These are phyloP conservation scores for Rhamnella rubrinervis DNA, from an alignment of 331 rosid species.

Conservation along the genomic window DNA sequence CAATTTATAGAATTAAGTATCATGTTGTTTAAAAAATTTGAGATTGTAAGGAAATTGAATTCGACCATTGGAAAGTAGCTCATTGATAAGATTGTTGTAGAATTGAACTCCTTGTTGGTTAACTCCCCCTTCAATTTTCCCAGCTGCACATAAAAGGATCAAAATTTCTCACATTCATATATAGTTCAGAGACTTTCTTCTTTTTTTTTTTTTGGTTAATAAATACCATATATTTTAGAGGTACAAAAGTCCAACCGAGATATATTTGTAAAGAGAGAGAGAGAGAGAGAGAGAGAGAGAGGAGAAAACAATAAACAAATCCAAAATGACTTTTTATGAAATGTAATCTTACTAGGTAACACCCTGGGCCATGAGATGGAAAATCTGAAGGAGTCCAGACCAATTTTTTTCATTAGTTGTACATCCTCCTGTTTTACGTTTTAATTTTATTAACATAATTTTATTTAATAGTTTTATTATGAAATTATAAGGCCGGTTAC, in stretches of 20 bases:
- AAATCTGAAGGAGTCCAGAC: slow-evolving; percentile 56
- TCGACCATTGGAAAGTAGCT: slow-evolving; percentile 49
- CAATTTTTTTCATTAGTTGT: slow-evolving; percentile 43
- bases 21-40: no score
- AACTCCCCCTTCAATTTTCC: slow-evolving; percentile 44
- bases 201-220: no score
- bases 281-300: no score
- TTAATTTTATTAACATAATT: no score
- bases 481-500: background rate
- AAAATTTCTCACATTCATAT: background rate
- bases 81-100: slow-evolving; percentile 56
- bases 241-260: no score
- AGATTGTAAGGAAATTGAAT: background rate
- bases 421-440: slow-evolving; percentile 47
- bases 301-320: no score
- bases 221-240: no score
- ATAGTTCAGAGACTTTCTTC: no score
- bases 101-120: slow-evolving; percentile 49
- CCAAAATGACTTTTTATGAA: background rate
- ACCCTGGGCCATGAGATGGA: slow-evolving; percentile 73
- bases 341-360: slow-evolving; percentile 48
- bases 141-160: slow-evolving; percentile 32
- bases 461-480: background rate
- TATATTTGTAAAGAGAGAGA: no score
- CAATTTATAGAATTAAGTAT: no score